Conservation (phyloP, 2,329 filamentous ascomycete genomes). For the Beauveria bassiana region DNA sequence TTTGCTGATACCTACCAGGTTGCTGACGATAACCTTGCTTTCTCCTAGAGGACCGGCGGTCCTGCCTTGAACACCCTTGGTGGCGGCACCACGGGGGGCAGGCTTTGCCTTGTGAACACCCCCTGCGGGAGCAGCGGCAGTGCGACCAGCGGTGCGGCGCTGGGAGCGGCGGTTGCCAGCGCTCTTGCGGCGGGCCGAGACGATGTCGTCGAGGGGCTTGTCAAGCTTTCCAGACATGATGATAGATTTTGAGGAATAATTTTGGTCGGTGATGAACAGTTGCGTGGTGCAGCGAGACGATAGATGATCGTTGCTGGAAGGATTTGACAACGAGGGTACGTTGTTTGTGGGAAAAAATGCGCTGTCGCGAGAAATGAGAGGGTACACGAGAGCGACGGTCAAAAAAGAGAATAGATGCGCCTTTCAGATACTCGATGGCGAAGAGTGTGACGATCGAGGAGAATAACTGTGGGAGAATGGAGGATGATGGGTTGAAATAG, state of each 20-base stretch:
- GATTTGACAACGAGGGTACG: background rate
- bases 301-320: slow-evolving; percentile 11
- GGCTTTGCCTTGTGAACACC: slow-evolving; percentile 76
- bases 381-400: background rate
- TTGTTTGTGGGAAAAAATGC: slow-evolving; percentile 5
- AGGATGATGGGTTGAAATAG: slow-evolving; percentile 10
- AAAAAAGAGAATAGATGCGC: background rate
- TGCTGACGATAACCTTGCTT: slow-evolving; percentile 98
- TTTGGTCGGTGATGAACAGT: background rate
- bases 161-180: slow-evolving; percentile 44
- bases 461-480: background rate
- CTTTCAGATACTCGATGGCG: background rate
- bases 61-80: slow-evolving; percentile 58
- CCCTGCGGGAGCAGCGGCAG: slow-evolving; percentile 64
- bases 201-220: slow-evolving; percentile 94
- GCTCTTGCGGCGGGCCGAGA: slow-evolving; percentile 63
- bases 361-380: slow-evolving; percentile 1
- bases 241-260: slow-evolving; percentile 17
- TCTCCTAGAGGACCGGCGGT: slow-evolving; percentile 56
- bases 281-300: slow-evolving; percentile 33
- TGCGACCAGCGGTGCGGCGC: slow-evolving; percentile 45
- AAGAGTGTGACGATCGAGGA: background rate
- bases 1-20: slow-evolving; percentile 62
- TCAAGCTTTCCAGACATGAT: slow-evolving; percentile 93
- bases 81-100: slow-evolving; percentile 48